A percentile compares a stretch with the other conserved stretches of the same genome.
phyloP scores from a whole-genome alignment of 2,329 filamentous ascomycete genomes.

The Pseudogymnoascus sp. region DNA sequence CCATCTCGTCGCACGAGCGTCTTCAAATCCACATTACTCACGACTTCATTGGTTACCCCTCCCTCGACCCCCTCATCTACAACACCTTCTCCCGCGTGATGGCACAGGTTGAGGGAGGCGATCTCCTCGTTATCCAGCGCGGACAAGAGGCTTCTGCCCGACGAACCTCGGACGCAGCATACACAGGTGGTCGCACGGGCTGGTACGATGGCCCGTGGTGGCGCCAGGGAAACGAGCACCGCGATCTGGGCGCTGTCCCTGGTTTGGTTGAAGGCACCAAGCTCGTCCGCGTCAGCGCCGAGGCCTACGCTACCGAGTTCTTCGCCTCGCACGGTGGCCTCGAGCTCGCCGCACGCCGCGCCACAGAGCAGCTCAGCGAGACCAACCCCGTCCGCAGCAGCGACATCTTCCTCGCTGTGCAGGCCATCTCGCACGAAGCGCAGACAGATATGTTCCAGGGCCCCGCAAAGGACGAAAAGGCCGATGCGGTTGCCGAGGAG shows the following conservation, averaged over 20 bases:
- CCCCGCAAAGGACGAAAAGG: conserved; percentile 48
- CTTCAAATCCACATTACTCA: conserved; percentile 97
- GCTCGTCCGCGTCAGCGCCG: conserved; percentile 79
- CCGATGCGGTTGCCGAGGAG: conserved; percentile 42
- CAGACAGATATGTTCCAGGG: conserved; percentile 63
- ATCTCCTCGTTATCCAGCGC: conserved; percentile 87
- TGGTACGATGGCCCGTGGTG: conserved; percentile 98
- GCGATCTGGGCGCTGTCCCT: conserved; percentile 71
- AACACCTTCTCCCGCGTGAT: conserved; percentile 90
- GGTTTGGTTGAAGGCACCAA: conserved; percentile 84
- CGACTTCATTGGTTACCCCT: conserved; percentile 89
- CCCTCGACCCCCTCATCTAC: conserved; percentile 87
- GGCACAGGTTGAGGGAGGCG: conserved; percentile 97
- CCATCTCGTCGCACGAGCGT: conserved; percentile 93
- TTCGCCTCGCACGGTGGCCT: conserved; percentile 71
- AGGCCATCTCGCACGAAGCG: conserved; percentile 64
- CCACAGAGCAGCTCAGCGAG: conserved; percentile 71
- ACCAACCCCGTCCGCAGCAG: conserved; percentile 84
- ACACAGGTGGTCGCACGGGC: conserved; percentile 50
- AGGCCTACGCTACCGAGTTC: conserved; percentile 80
- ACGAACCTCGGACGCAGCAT: conserved; percentile 53
- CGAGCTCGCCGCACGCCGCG: conserved; percentile 70
- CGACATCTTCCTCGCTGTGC: conserved; percentile 92
- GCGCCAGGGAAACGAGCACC: conserved; percentile 61
- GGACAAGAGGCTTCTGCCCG: conserved; percentile 75